phyloP scores from a whole-genome alignment of 202 grass and related monocot genomes.

The Eragrostis tef region DNA sequence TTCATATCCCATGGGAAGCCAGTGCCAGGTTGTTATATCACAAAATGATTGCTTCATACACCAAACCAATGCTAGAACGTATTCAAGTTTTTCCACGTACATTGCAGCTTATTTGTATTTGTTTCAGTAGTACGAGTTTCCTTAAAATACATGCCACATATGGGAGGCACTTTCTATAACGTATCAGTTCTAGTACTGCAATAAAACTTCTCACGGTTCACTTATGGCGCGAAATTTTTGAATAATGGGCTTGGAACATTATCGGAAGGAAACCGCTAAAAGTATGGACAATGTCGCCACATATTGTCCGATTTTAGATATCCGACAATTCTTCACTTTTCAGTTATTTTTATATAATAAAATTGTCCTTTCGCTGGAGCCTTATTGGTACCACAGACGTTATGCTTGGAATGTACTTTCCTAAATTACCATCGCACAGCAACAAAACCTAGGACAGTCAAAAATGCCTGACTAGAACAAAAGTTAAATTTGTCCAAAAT shows the following conservation, averaged over 20 bases:
- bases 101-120: constrained; percentile 17
- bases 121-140: constrained; percentile 7
- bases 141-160: constrained; percentile 25
- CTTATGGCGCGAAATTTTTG: constrained; percentile 15
- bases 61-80: constrained; percentile 6
- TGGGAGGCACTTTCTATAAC: not conserved
- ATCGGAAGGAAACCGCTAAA: not conserved
- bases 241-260: not conserved
- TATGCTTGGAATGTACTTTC: not conserved
- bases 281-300: not conserved
- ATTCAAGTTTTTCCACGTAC: constrained; percentile 20
- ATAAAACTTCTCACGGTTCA: not conserved
- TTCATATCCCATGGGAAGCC: not conserved
- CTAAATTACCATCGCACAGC: not conserved
- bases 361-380: not conserved
- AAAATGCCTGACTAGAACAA: not conserved
- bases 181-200: constrained; percentile 3
- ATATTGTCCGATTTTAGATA: not conserved
- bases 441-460: not conserved
- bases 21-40: constrained; percentile 6
- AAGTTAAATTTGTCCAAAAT: not conserved
- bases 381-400: not conserved
- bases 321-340: not conserved
- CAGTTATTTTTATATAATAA: not conserved
- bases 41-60: constrained; percentile 7